Base-by-base conservation (phyloP, 1,284 basidiomycete genomes). In the Moniliella sp. region DNA sequence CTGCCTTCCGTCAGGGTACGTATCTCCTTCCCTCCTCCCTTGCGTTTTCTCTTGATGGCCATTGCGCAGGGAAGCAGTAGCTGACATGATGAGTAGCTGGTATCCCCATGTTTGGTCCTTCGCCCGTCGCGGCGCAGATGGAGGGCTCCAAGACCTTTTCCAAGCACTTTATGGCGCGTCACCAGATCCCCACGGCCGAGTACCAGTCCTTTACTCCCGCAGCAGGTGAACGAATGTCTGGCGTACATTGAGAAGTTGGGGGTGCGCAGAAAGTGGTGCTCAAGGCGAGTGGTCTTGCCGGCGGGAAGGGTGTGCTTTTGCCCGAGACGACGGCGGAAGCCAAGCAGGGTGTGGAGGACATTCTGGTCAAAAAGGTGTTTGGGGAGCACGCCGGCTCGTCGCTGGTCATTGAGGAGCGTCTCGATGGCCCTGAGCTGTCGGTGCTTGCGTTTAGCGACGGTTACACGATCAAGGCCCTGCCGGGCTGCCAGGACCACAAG, bases 401-500 rank as follows among this genome's bases (percentile, higher is more conserved):
- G 14, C 44, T 59, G 13, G 25, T 59, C 28, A 43, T 59, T 28
- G 88, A 99, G 64, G 84, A 94, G 62, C 72, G 76, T 39, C 68
- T 99, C 16, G 67, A 68, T 3, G 88, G 91, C 9, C 80, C 84
- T 4, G 88, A 99, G 63, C 71, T 97, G 30, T 86, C 80, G 12
- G 74, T 97, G 27, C 70, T 99, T 25, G 83, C 88, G 0, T 84
- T 97, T 65, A 83, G 79, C 13, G 88, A 99, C 56, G 91, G 88
- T n/a, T 94, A 97, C 65, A 83, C 83, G 14, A 72, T 91, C 44
- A 65, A 77, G 4, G 74, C 82, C 9, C 69, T 99, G 26, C 88
- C 91, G 29, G 77, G 81, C 5, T 86, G 84, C 11, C 88, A 99
- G 62, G 88, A 99, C 62, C 88, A 99, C 68, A 99, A 99, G 65